Base-by-base conservation (phyloP, 148 eudicot species). In the Silene latifolia region DNA sequence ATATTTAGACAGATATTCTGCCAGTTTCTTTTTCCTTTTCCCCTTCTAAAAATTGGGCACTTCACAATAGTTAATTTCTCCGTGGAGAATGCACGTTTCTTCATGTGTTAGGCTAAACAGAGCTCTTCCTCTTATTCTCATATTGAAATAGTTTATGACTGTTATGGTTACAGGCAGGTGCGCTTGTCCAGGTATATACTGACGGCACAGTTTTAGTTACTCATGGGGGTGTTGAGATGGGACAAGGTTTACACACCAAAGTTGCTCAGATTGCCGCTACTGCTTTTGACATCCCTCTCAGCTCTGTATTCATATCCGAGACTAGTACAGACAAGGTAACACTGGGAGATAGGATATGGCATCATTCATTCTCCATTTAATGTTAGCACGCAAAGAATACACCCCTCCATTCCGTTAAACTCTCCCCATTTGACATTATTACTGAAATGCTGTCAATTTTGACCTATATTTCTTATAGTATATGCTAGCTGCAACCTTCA, bases 201-300 rank as follows among this genome's bases (percentile, higher is more conserved):
- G 99, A 95, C 79, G 99, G 99, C 81, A 95, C 99, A 23, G 99
- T 95, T 67, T 80, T 95, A 72, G 99, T 92, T 58, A 95, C 98
- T 18, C 99, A 92, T 72, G 99, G 99, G 39, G 99, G 99, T 75
- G 99, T 95, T 71, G 99, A 95, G 83, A 95, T 95, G 99, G 99
- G 99, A 61, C 99, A 95, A 86, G 99, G 99, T 81, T 86, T 95
- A 74, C 98, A 95, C 81, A 95, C 99, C 11, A 95, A 95, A 85
- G 87, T 92, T 81, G 99, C 99, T 69, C 99, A 95, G 83, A 79
- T 95, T 81, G 99, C 99, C 80, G 99, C 99, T 59, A 90, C 97
- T 71, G 86, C 87, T 72, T 95, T 95, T 80, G 70, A 87, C 77
- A 88, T 90, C 77, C 98, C 99, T 77, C 90, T 95, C 69, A 89